Evolutionary conservation across 2,329 filamentous ascomycete genomes (phyloP), one percentile per base, ranked within the genome.

Genomic region (Pseudogymnoascus sp.): DNA sequence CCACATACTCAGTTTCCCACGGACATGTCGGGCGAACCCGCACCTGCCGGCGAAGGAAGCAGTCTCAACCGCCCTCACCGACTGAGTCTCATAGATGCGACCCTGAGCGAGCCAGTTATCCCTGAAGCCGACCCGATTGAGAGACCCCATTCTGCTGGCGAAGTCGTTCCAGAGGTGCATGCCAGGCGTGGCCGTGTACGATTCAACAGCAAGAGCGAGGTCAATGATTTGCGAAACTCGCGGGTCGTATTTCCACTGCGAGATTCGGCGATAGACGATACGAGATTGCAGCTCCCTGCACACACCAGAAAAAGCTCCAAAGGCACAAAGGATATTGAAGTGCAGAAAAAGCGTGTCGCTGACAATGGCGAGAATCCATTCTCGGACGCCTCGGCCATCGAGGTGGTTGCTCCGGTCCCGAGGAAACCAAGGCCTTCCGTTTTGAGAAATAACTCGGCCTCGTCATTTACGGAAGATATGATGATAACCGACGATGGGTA

Each of bases 121-220:
- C 45, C 45, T 31, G 45, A 55, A 55, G 45, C 45, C 27, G 45
- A 55, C n/a, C 45, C 45, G 8, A 55, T 55, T 18, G 45, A 55
- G 45, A 55, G 45, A 55, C 45, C 45, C n/a, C 27, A 55, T 33
- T 55, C 45, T 18, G 45, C 45, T 10, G 45, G 27, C 27, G 45
- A 31, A 55, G 45, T 55, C 45, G 45, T 55, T 27, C 45, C 45
- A 55, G 45, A 55, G 45, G 27, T 31, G 27, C 27, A 55, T 55
- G 27, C 45, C 27, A 55, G 45, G 9, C 33, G 61, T 7, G 48
- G 66, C 39, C 67, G 71, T 59, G 71, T 73, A 3, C 66, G 70
- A 13, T 73, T 73, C 64, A 71, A 72, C 60, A 69, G 66, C 55
- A 68, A 66, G 25, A 72, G 68, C 61, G 70, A 71, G 61, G 67